These are phyloP conservation scores for Apophysomyces variabilis DNA, from an alignment of 371 early-diverging fungal species.

Conservation along the genomic window DNA sequence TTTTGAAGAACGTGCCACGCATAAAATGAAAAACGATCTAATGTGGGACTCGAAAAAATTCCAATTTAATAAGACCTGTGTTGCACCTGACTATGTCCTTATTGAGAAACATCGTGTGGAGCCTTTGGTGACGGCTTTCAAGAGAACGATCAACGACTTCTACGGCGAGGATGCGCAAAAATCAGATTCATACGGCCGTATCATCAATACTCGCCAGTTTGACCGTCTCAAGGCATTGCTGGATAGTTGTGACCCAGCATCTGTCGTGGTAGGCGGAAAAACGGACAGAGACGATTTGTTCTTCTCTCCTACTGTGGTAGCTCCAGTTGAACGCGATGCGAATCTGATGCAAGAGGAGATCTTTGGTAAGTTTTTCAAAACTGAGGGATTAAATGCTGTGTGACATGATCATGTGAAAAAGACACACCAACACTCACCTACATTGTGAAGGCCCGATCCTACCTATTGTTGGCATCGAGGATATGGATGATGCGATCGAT, in stretches of 20 bases:
- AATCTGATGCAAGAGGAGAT: constrained; percentile 77
- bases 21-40: background rate
- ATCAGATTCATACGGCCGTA: constrained; percentile 66
- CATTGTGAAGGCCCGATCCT: constrained; percentile 66
- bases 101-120: constrained; percentile 58
- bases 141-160: constrained; percentile 48
- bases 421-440: background rate
- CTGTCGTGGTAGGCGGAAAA: constrained; percentile 60
- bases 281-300: constrained; percentile 59
- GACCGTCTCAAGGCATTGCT: constrained; percentile 68
- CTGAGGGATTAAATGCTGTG: background rate
- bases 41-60: too few relatives aligned
- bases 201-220: constrained; percentile 73
- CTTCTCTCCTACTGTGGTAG: constrained; percentile 72
- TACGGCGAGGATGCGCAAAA: constrained; percentile 57
- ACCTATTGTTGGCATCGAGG: constrained; percentile 70
- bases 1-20: background rate
- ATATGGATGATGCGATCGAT: constrained; percentile 76
- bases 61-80: constrained; percentile 62
- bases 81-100: constrained; percentile 88
- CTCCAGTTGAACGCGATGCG: constrained; percentile 56
- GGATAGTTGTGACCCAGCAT: constrained; percentile 44
- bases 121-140: constrained; percentile 53
- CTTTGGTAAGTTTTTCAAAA: constrained; percentile 47
- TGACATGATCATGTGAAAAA: background rate